Percentiles rank a stretch among this genome's conserved stretches.
Evolutionary conservation across 1,284 basidiomycete species (phyloP).

Genomic region (Leucoagaricus sp.): DNA sequence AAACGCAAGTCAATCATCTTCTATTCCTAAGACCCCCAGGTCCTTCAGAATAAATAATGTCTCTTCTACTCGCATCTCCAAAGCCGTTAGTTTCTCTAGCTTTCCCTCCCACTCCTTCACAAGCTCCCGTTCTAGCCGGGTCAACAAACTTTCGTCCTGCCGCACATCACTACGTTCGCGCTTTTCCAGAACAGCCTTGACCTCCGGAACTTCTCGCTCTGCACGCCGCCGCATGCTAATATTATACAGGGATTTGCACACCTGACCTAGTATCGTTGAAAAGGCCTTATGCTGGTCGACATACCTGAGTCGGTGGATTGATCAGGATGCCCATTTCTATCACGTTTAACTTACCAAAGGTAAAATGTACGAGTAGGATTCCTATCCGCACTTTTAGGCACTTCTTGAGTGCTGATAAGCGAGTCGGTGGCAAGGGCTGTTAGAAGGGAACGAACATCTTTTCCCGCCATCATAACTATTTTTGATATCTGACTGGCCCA

Average conservation of each 20-base stretch:
- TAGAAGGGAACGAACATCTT: conserved; percentile 83
- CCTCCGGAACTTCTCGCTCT: conserved; percentile 66
- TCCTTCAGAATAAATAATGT: conserved; percentile 85
- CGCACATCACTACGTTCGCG: conserved; percentile 80
- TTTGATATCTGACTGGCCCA: conserved; percentile 79
- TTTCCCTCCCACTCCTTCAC: conserved; percentile 69
- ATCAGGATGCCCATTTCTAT: not conserved
- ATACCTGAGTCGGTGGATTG: conserved; percentile 51
- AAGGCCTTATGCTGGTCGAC: conserved; percentile 85
- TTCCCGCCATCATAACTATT: conserved; percentile 88
- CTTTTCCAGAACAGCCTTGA: conserved; percentile 77
- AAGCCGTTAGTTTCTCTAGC: conserved; percentile 68
- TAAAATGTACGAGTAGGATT: conserved; percentile 86
- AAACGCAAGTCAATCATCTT: conserved; percentile 32
- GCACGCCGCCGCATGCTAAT: conserved; percentile 69
- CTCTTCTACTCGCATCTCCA: conserved; percentile 83
- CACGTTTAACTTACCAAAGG: conserved; percentile 64
- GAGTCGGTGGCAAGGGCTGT: conserved; percentile 79
- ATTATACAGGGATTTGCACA: conserved; percentile 90
- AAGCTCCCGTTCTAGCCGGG: conserved; percentile 70
- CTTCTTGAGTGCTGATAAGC: conserved; percentile 87
- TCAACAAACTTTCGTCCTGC: conserved; percentile 68
- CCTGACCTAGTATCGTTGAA: conserved; percentile 68
- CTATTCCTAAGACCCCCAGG: conserved; percentile 45
- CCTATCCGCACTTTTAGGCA: conserved; percentile 85